Conservation (phyloP, 768 basidiomycete genomes). For the Coprinopsis marcescibilis region DNA sequence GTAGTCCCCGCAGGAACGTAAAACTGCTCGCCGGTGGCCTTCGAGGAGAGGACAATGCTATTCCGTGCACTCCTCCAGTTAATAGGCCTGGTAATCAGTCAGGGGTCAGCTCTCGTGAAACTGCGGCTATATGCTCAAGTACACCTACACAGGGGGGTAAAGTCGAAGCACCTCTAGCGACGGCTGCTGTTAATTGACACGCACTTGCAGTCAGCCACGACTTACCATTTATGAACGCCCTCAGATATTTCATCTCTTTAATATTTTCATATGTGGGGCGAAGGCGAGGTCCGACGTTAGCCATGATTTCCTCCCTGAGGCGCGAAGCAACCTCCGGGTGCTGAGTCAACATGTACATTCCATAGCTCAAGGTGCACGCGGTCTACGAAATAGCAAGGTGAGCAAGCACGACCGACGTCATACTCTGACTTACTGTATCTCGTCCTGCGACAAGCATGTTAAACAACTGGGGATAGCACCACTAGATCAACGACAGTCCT, state of each 20-base stretch:
- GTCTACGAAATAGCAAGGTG: not conserved
- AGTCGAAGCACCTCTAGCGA: constrained; percentile 19
- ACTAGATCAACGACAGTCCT: not conserved
- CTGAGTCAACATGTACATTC: constrained; percentile 13
- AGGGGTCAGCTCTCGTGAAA: too few relatives aligned
- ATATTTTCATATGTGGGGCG: constrained; percentile 25
- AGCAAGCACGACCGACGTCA: not conserved
- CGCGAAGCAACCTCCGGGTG: constrained; percentile 23
- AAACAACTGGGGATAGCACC: not conserved
- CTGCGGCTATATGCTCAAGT: too few relatives aligned
- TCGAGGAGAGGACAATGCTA: too few relatives aligned
- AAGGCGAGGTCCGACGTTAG: constrained; percentile 19
- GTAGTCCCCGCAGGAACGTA: constrained; percentile 1
- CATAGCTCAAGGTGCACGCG: not conserved
- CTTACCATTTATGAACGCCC: constrained; percentile 27
- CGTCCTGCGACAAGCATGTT: constrained; percentile 32
- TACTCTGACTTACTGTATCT: constrained; percentile 30
- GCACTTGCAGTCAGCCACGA: constrained; percentile 16
- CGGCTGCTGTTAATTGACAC: not conserved
- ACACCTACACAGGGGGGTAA: constrained; percentile 20
- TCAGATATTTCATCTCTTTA: constrained; percentile 34
- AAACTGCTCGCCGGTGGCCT: too few relatives aligned
- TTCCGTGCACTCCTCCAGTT: constrained; percentile 10
- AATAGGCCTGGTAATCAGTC: constrained; percentile 8
- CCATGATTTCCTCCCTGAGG: constrained; percentile 25